These are phyloP conservation scores for Rhodotorula taiwanensis DNA, from an alignment of 768 basidiomycete species.

Conservation along the genomic window DNA sequence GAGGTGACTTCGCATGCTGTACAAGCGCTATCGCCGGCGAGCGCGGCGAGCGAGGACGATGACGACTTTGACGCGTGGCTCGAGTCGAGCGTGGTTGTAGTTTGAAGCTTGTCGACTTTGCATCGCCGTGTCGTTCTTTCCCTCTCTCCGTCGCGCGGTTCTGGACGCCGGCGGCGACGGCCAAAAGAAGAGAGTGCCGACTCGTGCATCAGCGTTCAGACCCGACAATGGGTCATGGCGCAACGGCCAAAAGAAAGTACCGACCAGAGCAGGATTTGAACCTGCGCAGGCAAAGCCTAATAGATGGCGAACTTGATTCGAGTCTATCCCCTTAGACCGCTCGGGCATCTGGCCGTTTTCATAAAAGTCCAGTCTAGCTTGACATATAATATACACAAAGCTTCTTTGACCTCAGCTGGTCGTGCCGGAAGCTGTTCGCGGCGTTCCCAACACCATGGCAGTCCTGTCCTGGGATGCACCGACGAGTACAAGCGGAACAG, in stretches of 20 bases:
- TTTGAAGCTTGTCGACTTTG: neutral
- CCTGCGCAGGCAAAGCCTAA: slow-evolving; percentile 18
- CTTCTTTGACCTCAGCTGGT: no score
- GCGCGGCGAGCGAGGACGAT: neutral
- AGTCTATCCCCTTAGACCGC: slow-evolving; percentile 22
- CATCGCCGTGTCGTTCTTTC: no score
- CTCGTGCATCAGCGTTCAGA: no score
- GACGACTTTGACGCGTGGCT: slow-evolving; percentile 28
- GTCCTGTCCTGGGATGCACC: no score
- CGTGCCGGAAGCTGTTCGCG: no score
- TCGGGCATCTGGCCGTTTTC: slow-evolving; percentile 16
- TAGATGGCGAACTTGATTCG: slow-evolving; percentile 8
- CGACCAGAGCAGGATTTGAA: slow-evolving; percentile 24
- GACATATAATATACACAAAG: neutral
- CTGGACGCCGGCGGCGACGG: no score
- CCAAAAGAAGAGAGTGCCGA: no score
- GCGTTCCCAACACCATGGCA: no score
- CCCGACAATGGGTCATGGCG: no score
- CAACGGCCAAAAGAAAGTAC: neutral
- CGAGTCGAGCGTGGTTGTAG: slow-evolving; percentile 9
- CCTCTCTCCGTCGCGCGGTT: no score
- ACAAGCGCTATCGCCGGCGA: neutral
- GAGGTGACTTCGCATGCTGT: neutral
- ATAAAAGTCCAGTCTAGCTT: neutral
- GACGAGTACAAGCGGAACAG: no score